Conservation (phyloP, 805 yeast species). For the Spathaspora arborariae region DNA sequence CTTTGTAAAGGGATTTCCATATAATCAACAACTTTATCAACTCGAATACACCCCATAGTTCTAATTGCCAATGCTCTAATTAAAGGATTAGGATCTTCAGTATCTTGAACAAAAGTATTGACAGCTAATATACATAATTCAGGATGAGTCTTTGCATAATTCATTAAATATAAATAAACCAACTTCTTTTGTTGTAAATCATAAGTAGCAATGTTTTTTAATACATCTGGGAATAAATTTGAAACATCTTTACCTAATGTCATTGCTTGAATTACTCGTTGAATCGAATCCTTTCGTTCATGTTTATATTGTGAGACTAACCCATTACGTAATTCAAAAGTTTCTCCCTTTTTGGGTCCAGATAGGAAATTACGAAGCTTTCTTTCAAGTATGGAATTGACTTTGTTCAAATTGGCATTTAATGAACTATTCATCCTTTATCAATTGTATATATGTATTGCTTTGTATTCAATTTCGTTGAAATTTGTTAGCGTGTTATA, state of each 20-base stretch:
- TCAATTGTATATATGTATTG: neutral
- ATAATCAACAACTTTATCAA: constrained; percentile 92
- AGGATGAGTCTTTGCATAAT: constrained; percentile 95
- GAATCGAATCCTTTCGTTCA: constrained; percentile 95
- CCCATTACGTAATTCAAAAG: constrained; percentile 87
- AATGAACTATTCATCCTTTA: neutral
- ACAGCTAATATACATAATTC: constrained; percentile 95
- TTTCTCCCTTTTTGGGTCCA: constrained; percentile 61
- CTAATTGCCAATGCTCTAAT: constrained; percentile 94
- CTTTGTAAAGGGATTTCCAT: constrained; percentile 84
- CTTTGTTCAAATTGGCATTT: constrained; percentile 16
- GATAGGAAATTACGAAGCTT: constrained; percentile 40
- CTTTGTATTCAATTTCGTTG: neutral
- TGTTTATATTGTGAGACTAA: constrained; percentile 91
- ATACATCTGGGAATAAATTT: constrained; percentile 88
- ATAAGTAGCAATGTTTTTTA: constrained; percentile 94
- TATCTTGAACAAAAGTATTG: constrained; percentile 91
- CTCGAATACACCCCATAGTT: constrained; percentile 98
- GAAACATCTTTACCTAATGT: constrained; percentile 96
- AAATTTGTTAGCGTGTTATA: neutral
- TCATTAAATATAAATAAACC: constrained; percentile 92
- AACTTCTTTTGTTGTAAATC: constrained; percentile 95
- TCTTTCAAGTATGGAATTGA: constrained; percentile 32
- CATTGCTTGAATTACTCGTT: constrained; percentile 96
- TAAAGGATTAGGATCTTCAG: constrained; percentile 95